Conservation (phyloP, 202 grass and related monocot genomes). For the Musa balbisiana region DNA sequence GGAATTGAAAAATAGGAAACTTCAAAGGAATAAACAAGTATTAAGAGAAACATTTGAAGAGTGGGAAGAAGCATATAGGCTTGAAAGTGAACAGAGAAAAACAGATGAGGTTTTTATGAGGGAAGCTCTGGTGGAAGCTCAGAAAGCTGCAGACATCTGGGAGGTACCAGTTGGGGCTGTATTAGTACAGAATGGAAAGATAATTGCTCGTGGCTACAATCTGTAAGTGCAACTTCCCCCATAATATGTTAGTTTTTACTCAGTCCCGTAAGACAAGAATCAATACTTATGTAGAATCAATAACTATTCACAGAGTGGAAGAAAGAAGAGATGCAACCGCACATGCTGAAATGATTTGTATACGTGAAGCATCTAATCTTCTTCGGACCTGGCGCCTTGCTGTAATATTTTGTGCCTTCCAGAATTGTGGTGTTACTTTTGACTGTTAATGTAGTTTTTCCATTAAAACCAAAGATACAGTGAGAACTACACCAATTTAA, state of each 20-base stretch:
- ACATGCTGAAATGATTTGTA: constrained; percentile 99
- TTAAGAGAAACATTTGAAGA: constrained; percentile 74
- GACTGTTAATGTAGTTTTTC: not conserved
- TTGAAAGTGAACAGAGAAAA: constrained; percentile 60
- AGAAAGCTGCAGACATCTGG: constrained; percentile 88
- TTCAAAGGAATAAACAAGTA: constrained; percentile 73
- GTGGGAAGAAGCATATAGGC: constrained; percentile 81
- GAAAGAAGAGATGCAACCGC: constrained; percentile 95
- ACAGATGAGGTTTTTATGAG: constrained; percentile 92
- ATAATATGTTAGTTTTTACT: constrained; percentile 14
- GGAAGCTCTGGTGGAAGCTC: constrained; percentile 89
- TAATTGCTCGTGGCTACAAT: constrained; percentile 91
- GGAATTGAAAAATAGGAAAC: constrained; percentile 51
- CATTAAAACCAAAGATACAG: not conserved
- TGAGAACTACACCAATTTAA: not conserved
- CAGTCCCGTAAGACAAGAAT: not conserved
- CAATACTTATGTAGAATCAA: not conserved
- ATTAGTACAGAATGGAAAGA: constrained; percentile 76
- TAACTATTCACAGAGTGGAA: constrained; percentile 59
- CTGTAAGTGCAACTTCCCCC: constrained; percentile 41
- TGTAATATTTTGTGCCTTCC: constrained; percentile 29
- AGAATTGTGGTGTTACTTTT: not conserved
- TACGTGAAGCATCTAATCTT: constrained; percentile 88
- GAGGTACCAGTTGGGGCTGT: constrained; percentile 96
- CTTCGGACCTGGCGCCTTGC: constrained; percentile 81